These are phyloP conservation scores for Beverwykella pulmonaria DNA, from an alignment of 495 filamentous ascomycete genomes.

Conservation along the genomic window DNA sequence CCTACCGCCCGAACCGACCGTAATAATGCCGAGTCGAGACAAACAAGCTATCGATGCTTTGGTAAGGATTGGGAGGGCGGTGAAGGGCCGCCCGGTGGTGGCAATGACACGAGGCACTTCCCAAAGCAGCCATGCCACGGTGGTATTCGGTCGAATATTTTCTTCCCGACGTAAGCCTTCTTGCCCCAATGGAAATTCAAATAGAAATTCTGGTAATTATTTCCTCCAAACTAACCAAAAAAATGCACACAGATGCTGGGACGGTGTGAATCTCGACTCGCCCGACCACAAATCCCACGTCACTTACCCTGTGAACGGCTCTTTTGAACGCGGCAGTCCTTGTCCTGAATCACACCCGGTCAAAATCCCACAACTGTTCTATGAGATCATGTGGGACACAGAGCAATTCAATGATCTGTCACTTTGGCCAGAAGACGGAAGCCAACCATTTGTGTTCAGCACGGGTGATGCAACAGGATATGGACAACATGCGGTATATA, in stretches of 20 bases:
- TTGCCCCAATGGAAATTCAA: background rate
- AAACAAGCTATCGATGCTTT: constrained; percentile 54
- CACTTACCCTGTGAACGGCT: constrained; percentile 45
- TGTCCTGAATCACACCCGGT: constrained; percentile 55
- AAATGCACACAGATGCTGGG: constrained; percentile 55
- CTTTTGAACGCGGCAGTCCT: constrained; percentile 44
- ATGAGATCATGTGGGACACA: constrained; percentile 56
- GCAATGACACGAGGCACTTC: constrained; percentile 50
- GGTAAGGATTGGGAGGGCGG: constrained; percentile 43
- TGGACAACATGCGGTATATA: constrained; percentile 46
- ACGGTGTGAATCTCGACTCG: constrained; percentile 56
- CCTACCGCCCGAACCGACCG: constrained; percentile 16
- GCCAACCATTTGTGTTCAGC: constrained; percentile 52
- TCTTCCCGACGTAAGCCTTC: constrained; percentile 32
- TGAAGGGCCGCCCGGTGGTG: constrained; percentile 58
- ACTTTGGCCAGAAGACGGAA: constrained; percentile 49
- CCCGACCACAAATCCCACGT: constrained; percentile 56
- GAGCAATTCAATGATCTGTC: constrained; percentile 46
- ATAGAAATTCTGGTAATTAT: background rate
- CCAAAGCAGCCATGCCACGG: constrained; percentile 48
- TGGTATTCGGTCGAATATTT: constrained; percentile 48
- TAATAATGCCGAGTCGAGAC: constrained; percentile 29
- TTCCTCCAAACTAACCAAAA: background rate
- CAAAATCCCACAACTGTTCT: constrained; percentile 54
- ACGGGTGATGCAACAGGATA: constrained; percentile 55